Conservation (phyloP, 768 basidiomycete genomes). For the Tylopilus sp. region DNA sequence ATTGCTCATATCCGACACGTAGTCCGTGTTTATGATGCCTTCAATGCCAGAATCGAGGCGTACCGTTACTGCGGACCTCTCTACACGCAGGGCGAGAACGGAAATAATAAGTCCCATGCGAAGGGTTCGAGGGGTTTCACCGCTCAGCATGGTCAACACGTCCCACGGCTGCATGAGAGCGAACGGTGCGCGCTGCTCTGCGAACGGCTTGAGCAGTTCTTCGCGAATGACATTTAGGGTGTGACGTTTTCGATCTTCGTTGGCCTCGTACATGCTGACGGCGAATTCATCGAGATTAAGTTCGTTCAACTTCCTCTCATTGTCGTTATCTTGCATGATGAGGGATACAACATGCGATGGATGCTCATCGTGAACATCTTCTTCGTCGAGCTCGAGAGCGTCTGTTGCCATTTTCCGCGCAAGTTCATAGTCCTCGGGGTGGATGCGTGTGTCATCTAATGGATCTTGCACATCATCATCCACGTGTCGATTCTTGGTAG, state of each 20-base stretch:
- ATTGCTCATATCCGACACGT: slow-evolving; percentile 49
- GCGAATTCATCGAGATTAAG: slow-evolving; percentile 97
- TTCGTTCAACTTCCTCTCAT: slow-evolving; percentile 77
- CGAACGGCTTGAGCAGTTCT: slow-evolving; percentile 78
- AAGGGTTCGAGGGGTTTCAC: slow-evolving; percentile 81
- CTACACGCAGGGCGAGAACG: slow-evolving; percentile 58
- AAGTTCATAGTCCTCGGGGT: slow-evolving; percentile 96
- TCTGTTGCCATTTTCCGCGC: slow-evolving; percentile 99
- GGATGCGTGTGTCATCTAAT: slow-evolving; percentile 92
- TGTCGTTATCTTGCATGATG: slow-evolving; percentile 81
- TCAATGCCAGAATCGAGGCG: slow-evolving; percentile 94
- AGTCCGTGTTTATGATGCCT: slow-evolving; percentile 63
- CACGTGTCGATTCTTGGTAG: slow-evolving; percentile 53
- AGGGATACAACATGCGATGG: slow-evolving; percentile 85
- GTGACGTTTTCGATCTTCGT: slow-evolving; percentile 83
- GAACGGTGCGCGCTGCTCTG: slow-evolving; percentile 71
- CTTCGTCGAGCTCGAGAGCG: slow-evolving; percentile 95
- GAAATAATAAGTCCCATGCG: slow-evolving; percentile 79
- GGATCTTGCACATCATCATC: slow-evolving; percentile 80
- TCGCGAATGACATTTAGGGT: slow-evolving; percentile 85
- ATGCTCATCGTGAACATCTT: slow-evolving; percentile 89
- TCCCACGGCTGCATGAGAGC: slow-evolving; percentile 67
- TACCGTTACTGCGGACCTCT: slow-evolving; percentile 47
- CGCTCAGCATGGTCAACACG: slow-evolving; percentile 91
- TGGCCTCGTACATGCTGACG: slow-evolving; percentile 80